These are phyloP conservation scores for Bipolaris gigantea DNA, from an alignment of 2,329 filamentous ascomycete species.

Conservation along the genomic window DNA sequence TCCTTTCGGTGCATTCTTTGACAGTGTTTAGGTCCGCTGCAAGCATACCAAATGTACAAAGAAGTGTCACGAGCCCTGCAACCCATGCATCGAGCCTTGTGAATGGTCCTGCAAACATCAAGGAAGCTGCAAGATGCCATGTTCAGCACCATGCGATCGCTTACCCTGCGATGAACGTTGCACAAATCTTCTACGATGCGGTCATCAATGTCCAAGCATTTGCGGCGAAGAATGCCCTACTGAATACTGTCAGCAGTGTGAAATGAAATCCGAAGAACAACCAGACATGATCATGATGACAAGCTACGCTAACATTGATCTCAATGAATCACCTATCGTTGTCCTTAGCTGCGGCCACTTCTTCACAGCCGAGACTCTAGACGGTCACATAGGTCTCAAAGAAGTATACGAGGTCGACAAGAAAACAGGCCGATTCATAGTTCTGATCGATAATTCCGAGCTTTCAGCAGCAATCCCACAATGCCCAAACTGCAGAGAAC, in stretches of 20 bases:
- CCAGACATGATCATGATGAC: slow-evolving; percentile 34
- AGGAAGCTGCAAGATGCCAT: slow-evolving; percentile 40
- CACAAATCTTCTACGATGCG: slow-evolving; percentile 28
- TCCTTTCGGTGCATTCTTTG: not conserved
- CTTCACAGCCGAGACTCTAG: slow-evolving; percentile 36
- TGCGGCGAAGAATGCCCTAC: slow-evolving; percentile 36
- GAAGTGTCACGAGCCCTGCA: slow-evolving; percentile 38
- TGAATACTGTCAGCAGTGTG: slow-evolving; percentile 29
- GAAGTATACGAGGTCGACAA: slow-evolving; percentile 25
- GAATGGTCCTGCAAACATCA: slow-evolving; percentile 41
- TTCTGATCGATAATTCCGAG: slow-evolving; percentile 28
- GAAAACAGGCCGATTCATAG: slow-evolving; percentile 22
- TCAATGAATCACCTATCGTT: slow-evolving; percentile 34
- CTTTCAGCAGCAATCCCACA: slow-evolving; percentile 30
- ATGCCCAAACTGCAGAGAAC: slow-evolving; percentile 41
- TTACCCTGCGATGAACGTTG: slow-evolving; percentile 39
- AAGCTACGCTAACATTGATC: slow-evolving; percentile 31
- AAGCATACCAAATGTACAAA: slow-evolving; percentile 29
- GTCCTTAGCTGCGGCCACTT: slow-evolving; percentile 36
- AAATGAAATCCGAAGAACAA: slow-evolving; percentile 15
- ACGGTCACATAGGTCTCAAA: slow-evolving; percentile 33
- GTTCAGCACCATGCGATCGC: slow-evolving; percentile 37
- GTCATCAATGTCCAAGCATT: slow-evolving; percentile 38
- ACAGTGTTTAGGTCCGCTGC: slow-evolving; percentile 28
- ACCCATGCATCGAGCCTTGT: slow-evolving; percentile 41